phyloP scores from a whole-genome alignment of 2,329 filamentous ascomycete species.

The Fusarium burgessii region DNA sequence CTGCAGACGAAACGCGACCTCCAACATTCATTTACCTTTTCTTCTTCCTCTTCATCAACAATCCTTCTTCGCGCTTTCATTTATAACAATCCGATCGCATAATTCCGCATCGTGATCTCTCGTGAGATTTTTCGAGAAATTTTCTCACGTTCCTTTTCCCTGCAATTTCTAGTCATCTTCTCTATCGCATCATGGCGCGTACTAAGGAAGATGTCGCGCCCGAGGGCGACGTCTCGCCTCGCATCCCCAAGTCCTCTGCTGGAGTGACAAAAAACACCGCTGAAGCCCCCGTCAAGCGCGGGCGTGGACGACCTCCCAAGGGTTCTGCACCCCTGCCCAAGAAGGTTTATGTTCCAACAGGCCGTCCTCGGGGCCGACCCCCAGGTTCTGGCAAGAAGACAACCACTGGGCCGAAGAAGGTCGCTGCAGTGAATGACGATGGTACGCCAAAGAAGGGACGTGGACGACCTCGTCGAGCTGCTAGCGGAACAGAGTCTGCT shows the following conservation, averaged over 20 bases:
- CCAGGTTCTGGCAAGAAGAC: constrained; percentile 54
- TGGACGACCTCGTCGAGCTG: constrained; percentile 49
- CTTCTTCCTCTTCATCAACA: constrained; percentile 22
- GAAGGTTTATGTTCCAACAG: constrained; percentile 53
- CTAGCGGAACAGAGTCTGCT: constrained; percentile 20
- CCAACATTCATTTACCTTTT: constrained; percentile 9
- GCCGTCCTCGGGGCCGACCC: constrained; percentile 62
- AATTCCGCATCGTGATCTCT: constrained; percentile 1
- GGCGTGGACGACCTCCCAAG: constrained; percentile 58
- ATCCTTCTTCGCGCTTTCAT: constrained; percentile 5
- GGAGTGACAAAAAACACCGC: constrained; percentile 56
- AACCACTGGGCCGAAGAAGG: constrained; percentile 23
- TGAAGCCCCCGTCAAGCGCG: constrained; percentile 51
- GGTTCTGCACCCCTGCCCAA: constrained; percentile 43
- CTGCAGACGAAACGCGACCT: constrained; percentile 15
- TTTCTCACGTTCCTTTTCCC: constrained; percentile 2
- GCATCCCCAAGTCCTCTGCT: constrained; percentile 48
- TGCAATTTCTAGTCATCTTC: constrained; percentile 1
- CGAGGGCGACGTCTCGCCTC: constrained; percentile 34
- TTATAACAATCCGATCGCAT: not conserved
- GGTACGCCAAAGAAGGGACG: constrained; percentile 32
- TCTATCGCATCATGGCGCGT: constrained; percentile 47
- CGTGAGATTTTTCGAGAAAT: constrained; percentile 22
- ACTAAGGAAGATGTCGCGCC: constrained; percentile 49
- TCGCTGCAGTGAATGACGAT: constrained; percentile 11